These are phyloP conservation scores for Neopestalotiopsis sp. DNA, from an alignment of 2,329 filamentous ascomycete species.

Conservation along the genomic window DNA sequence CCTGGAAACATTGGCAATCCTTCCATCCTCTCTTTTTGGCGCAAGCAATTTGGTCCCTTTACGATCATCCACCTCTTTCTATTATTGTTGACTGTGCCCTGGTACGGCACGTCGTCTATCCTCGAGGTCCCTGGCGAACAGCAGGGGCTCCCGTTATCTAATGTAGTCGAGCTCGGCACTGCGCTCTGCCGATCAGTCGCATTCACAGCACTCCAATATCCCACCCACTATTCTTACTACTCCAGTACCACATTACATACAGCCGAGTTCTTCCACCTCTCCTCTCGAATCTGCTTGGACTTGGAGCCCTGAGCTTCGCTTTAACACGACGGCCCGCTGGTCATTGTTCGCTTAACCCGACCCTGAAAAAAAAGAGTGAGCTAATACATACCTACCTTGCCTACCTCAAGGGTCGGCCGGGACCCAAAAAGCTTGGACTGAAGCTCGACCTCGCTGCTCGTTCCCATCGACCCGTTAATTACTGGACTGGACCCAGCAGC, in stretches of 20 bases:
- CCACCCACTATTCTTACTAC: no score
- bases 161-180: neutral
- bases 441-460: conserved; percentile 7
- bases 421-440: neutral
- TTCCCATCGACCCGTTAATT: neutral
- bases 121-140: neutral
- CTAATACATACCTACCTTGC: neutral
- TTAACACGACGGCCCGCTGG: conserved; percentile 2
- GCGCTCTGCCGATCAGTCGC: conserved; percentile 15
- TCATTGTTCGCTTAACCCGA: conserved; percentile 8
- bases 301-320: neutral
- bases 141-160: neutral
- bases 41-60: no score
- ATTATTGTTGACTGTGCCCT: neutral
- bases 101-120: neutral
- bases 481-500: neutral
- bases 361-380: neutral
- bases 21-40: neutral
- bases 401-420: neutral
- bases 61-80: neutral
- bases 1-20: neutral
- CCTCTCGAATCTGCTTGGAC: neutral
- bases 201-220: neutral
- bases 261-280: conserved; percentile 9
- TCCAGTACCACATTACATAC: neutral